Evolutionary conservation across 306 rosid genomes (phyloP), one percentile per base, ranked within the genome.

Genomic region (Lathyrus sativus): DNA sequence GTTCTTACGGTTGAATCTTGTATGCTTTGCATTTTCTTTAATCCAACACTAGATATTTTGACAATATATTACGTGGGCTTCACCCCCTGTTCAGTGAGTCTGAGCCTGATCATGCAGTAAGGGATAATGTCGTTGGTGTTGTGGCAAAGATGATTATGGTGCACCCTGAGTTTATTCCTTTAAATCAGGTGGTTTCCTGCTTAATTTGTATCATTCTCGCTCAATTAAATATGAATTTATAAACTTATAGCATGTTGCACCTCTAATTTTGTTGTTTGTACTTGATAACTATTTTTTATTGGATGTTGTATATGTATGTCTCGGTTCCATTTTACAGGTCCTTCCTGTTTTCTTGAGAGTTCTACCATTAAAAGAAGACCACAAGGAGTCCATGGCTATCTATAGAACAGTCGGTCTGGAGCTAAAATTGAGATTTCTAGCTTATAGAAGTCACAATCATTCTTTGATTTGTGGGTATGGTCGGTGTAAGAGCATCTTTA

Each of bases 71-170:
- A 70, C 96, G 81, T 11, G 92, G 95, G 50, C 95, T 95, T 63
- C 89, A 78, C 82, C 97, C 99, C 38, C 63, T 95, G 74, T 95
- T 95, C 84, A 95, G 92, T 74, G 99, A 90, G 71, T 90, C 92
- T 37, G 99, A 95, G 76, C 90, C 95, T 50, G 97, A 95, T 84
- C 78, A 95, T 86, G 99, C 99, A 43, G 99, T 88, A 44, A 82
- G 91, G 83, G 99, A 93, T 84, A 93, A 90, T 59, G 97, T 96
- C 8, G 97, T 97, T 74, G 99, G 99, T 71, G 97, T 96, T 39
- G 92, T 95, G 63, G 99, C 99, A 62, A 88, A 96, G 79, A 90
- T 95, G n/a, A n/a, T n/a, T n/a, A n/a, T n/a, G n/a, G n/a, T n/a
- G n/a, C n/a, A n/a, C n/a, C n/a, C n/a, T n/a, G n/a, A n/a, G n/a